These are phyloP conservation scores for Dimocarpus longan DNA, from an alignment of 345 rosid species.

Conservation along the genomic window DNA sequence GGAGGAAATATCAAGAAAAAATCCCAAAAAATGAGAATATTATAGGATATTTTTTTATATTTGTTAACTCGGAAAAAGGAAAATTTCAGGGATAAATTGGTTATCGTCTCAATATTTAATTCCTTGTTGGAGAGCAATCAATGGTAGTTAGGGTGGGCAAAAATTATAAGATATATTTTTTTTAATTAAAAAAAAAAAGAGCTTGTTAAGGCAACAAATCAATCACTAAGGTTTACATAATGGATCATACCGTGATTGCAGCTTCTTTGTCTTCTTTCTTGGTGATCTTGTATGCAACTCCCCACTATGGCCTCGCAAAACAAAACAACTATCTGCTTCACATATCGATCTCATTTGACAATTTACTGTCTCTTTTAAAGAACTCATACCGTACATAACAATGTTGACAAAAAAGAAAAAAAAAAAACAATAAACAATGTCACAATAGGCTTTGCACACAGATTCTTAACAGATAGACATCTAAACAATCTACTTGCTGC, in stretches of 20 bases:
- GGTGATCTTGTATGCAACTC: slow-evolving; percentile 85
- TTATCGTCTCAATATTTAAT: too few species aligned
- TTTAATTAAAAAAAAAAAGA: neutral
- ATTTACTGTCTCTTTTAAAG: neutral
- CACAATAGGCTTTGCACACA: neutral
- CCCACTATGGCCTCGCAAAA: slow-evolving; percentile 70
- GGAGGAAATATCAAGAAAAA: too few species aligned
- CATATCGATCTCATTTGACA: slow-evolving; percentile 4
- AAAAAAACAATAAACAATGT: neutral
- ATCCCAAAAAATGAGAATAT: too few species aligned
- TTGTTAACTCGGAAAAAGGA: too few species aligned
- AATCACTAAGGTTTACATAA: slow-evolving; percentile 17
- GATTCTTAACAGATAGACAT: neutral
- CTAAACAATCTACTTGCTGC: neutral
- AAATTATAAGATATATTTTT: neutral
- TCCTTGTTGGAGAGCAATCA: too few species aligned
- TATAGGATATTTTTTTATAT: too few species aligned
- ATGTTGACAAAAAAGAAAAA: neutral
- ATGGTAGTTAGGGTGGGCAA: neutral
- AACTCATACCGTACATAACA: neutral
- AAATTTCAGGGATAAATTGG: too few species aligned
- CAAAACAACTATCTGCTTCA: slow-evolving; percentile 18
- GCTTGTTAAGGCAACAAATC: neutral
- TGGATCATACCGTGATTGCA: slow-evolving; percentile 62
- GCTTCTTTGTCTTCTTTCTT: slow-evolving; percentile 65